Evolutionary conservation across 192 early-diverging fungal species (phyloP), one percentile per base, ranked within the genome.

Genomic region (Gigaspora rosea): DNA sequence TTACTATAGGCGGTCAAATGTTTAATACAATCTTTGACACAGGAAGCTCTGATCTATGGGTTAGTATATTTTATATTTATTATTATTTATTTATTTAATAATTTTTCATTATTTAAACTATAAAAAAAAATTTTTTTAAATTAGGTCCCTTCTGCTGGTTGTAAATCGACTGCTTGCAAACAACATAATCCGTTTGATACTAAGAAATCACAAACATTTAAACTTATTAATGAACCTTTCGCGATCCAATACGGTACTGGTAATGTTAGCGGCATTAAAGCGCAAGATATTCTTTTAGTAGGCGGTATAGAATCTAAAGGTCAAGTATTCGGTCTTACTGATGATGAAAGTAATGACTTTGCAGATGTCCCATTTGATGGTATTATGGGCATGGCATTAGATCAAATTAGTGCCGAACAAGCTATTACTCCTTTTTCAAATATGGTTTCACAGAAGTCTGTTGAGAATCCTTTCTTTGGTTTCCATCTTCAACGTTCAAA

Each of bases 11-110:
- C 35, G 85, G 84, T 20, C 88, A 89, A 72, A 82, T 76, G 11
- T 88, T 89, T 68, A 87, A 89, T 64, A 77, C 86, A 33, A 79
- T 87, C 50, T 80, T 89, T 12, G 88, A 89, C 73, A 89, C 88
- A 5, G 88, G 87, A 41, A 88, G 87, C 9, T 82, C 84, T 35
- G 84, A 89, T 78, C 76, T 88, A 20, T 89, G 87, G 86, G 78
- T 41, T 41, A 41, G 41, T 41, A 41, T 41, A 41, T 41, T 6
- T 1, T 6, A 41, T 41, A 41, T 41, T 6, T 41, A 6, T 6
- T 41, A 2, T 6, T 41, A 41, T 41, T 41, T 41, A 41, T 41
- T 41, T 41, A 3, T 41, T 41, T 41, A 41, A 41, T 41, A 41
- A 41, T 41, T 27, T 27, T 27, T 27, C 27, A 27, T 27, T 27